Evolutionary conservation across 1,139 yeast species (phyloP).

Genomic region (Pichia sp.): DNA sequence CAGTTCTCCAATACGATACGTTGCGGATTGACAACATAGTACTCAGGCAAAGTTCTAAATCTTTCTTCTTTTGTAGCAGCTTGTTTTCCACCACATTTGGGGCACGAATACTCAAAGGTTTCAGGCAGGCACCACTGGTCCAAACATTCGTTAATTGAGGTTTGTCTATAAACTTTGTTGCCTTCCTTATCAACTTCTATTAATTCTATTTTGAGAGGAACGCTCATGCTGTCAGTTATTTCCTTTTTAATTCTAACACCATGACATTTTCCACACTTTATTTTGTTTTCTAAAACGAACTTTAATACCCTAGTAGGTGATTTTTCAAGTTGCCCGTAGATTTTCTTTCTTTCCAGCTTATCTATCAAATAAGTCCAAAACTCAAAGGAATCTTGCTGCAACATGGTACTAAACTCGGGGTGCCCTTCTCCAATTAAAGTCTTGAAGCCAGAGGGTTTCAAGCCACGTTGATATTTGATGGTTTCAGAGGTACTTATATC

Average conservation of each 20-base stretch:
- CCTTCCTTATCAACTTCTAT: conserved; percentile 42
- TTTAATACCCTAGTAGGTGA: conserved; percentile 56
- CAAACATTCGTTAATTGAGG: conserved; percentile 52
- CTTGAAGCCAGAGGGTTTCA: conserved; percentile 75
- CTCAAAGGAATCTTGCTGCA: conserved; percentile 95
- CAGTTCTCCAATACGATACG: conserved; percentile 83
- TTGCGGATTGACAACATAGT: conserved; percentile 69
- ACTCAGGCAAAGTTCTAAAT: conserved; percentile 64
- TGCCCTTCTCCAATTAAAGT: conserved; percentile 72
- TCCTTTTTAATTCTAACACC: conserved; percentile 57
- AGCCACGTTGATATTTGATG: conserved; percentile 62
- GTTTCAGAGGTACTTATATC: conserved; percentile 41
- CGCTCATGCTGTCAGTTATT: conserved; percentile 62
- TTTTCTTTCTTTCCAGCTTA: conserved; percentile 47
- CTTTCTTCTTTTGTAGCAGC: conserved; percentile 43
- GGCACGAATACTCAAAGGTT: conserved; percentile 64
- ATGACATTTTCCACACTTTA: conserved; percentile 60
- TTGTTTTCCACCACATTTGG: conserved; percentile 43
- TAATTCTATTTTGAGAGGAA: conserved; percentile 51
- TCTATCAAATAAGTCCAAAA: conserved; percentile 68
- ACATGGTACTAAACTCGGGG: conserved; percentile 76
- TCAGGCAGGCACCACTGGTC: conserved; percentile 47
- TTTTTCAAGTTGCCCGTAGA: conserved; percentile 26
- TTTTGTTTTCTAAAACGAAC: conserved; percentile 60
- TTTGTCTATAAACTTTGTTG: conserved; percentile 45